Evolutionary conservation across 208 protist genomes (phyloP).

Genomic region (Jaenimonas drosophilae): DNA sequence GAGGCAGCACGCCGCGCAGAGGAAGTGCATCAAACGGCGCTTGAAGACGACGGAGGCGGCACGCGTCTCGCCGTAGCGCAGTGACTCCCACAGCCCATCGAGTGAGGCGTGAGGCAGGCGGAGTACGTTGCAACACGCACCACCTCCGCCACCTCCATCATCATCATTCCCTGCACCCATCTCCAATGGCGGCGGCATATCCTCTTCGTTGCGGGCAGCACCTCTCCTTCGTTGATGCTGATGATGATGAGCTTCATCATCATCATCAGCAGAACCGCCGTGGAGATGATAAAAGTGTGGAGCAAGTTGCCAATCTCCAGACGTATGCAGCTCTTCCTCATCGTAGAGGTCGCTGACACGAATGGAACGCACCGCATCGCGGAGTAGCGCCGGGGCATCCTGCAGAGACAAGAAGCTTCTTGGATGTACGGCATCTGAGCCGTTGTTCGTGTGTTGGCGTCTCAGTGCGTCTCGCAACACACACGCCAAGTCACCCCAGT

Average conservation of each 20-base stretch:
- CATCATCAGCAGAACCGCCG: neutral
- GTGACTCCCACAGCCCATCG: constrained; percentile 82
- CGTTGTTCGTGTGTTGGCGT: no score
- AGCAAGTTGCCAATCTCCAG: no score
- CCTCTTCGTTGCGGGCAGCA: neutral
- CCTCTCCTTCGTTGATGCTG: neutral
- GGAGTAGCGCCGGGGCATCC: constrained; percentile 8
- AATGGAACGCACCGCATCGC: constrained; percentile 15
- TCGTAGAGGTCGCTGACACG: constrained; percentile 45
- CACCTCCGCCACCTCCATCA: constrained; percentile 9
- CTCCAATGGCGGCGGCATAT: neutral
- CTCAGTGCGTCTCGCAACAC: no score
- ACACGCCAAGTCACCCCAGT: neutral
- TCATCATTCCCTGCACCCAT: neutral
- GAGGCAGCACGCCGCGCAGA: constrained; percentile 83
- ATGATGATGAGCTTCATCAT: neutral
- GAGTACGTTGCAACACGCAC: constrained; percentile 33
- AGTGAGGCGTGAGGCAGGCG: constrained; percentile 54
- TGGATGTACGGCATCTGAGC: no score
- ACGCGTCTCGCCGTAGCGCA: constrained; percentile 67
- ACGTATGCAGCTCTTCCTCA: neutral
- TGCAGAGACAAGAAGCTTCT: neutral
- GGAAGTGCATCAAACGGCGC: constrained; percentile 85
- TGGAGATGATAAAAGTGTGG: constrained; percentile 13
- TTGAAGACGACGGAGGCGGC: constrained; percentile 64